Percentiles rank a stretch among this genome's conserved stretches.
Conservation (phyloP, 148 eudicot species). For the Polygonum maritimum region DNA sequence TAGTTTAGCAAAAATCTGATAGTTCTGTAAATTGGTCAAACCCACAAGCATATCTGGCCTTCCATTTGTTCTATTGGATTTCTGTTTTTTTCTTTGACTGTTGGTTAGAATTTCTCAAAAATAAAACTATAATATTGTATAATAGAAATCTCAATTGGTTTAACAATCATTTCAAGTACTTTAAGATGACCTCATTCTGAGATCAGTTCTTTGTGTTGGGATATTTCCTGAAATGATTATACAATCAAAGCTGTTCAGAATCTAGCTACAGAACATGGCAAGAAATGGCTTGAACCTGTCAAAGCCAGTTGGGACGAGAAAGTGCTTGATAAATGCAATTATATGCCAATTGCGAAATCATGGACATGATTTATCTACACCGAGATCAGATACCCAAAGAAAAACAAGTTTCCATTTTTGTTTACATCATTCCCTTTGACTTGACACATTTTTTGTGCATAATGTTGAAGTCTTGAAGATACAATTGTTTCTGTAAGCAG, state of each 20-base stretch:
- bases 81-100: background rate
- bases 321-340: background rate
- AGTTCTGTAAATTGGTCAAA: background rate
- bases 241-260: background rate
- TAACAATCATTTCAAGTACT: background rate
- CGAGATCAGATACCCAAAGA: background rate
- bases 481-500: background rate
- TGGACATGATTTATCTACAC: too few species aligned
- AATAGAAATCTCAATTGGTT: too few species aligned
- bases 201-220: background rate
- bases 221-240: background rate
- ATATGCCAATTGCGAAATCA: background rate
- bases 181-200: background rate
- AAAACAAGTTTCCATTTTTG: background rate
- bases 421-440: background rate
- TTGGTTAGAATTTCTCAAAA: background rate
- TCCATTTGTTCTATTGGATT: background rate
- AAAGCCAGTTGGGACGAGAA: background rate
- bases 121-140: too few species aligned
- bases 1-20: background rate
- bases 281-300: background rate
- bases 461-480: background rate
- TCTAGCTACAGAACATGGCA: background rate
- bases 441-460: background rate
- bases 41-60: background rate